phyloP scores from a whole-genome alignment of 2,329 filamentous ascomycete genomes.

The Botryosphaeria agaves region DNA sequence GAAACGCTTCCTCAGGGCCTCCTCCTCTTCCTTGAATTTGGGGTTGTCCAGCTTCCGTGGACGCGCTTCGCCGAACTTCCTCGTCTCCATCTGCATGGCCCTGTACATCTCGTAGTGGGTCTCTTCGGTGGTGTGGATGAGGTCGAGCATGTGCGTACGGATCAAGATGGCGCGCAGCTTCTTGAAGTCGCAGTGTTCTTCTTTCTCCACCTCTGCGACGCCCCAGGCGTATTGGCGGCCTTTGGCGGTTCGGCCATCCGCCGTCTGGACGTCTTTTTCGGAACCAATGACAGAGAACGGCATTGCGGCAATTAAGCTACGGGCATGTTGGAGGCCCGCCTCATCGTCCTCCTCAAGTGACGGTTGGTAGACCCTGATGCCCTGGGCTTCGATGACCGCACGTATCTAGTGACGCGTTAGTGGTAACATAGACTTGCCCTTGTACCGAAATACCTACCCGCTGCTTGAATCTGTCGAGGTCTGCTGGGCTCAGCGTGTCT shows the following conservation, averaged over 20 bases:
- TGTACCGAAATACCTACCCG: constrained; percentile 42
- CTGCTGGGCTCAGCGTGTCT: constrained; percentile 84
- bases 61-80: constrained; percentile 95
- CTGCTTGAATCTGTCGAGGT: constrained; percentile 87
- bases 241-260: constrained; percentile 93
- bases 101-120: constrained; percentile 98
- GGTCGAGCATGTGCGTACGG: constrained; percentile 97
- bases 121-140: constrained; percentile 99
- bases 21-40: constrained; percentile 99
- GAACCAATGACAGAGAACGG: constrained; percentile 97
- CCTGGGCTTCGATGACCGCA: constrained; percentile 90
- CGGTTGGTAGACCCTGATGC: constrained; percentile 98
- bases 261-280: constrained; percentile 97
- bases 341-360: constrained; percentile 97
- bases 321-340: constrained; percentile 84
- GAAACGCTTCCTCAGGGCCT: constrained; percentile 94
- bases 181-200: constrained; percentile 99
- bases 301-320: constrained; percentile 90
- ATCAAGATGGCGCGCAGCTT: constrained; percentile 98
- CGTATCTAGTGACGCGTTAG: constrained; percentile 48
- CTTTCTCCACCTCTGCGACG: constrained; percentile 98
- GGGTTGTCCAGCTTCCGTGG: constrained; percentile 98
- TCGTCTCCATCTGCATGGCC: constrained; percentile 98
- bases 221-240: constrained; percentile 98
- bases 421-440: constrained; percentile 7